These are phyloP conservation scores for Cladosporium sp. DNA, from an alignment of 2,329 filamentous ascomycete genomes.

Conservation along the genomic window DNA sequence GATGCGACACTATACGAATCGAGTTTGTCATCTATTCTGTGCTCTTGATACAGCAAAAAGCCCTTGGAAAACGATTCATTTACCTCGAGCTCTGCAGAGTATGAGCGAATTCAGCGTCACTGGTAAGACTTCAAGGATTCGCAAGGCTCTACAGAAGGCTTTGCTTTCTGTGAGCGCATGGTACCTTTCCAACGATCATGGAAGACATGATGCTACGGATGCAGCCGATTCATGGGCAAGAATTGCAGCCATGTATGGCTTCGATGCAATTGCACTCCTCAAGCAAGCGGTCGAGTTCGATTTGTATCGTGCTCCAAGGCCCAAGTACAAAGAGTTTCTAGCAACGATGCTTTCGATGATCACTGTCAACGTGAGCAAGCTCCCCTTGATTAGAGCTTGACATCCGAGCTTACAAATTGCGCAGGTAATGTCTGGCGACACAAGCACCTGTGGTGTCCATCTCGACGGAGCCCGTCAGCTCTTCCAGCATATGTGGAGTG, in stretches of 20 bases:
- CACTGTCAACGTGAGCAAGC: neutral
- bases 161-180: neutral
- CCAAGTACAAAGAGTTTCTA: constrained; percentile 6
- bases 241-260: neutral
- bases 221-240: neutral
- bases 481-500: constrained; percentile 13
- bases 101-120: neutral
- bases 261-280: neutral
- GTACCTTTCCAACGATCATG: constrained; percentile 1
- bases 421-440: constrained; percentile 5
- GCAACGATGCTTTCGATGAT: constrained; percentile 4
- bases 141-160: neutral
- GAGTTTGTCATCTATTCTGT: constrained; percentile 1
- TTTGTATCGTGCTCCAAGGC: neutral
- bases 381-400: too few species aligned
- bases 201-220: neutral
- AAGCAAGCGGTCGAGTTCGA: neutral
- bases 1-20: constrained; percentile 1
- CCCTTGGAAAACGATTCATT: neutral
- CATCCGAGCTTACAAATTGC: too few species aligned
- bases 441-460: constrained; percentile 9
- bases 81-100: neutral
- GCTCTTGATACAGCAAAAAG: neutral
- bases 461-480: constrained; percentile 17
- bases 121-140: neutral